Conservation (phyloP, 2,329 filamentous ascomycete genomes). For the Fusarium sp. region DNA sequence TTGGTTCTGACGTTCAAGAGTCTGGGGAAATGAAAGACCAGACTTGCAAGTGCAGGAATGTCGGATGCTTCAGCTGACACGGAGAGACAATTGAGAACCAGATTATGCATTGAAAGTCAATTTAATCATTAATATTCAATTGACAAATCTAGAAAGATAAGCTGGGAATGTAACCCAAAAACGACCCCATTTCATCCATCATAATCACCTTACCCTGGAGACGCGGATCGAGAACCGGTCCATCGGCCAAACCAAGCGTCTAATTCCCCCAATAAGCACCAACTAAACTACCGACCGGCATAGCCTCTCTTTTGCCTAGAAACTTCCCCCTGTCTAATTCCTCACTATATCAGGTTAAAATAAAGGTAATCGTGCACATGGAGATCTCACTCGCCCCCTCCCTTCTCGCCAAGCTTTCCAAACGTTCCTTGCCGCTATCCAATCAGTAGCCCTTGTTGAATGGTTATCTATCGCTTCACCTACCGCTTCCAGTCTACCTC, state of each 20-base stretch:
- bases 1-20: conserved; percentile 22
- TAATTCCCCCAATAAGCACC: conserved; percentile 9
- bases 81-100: neutral
- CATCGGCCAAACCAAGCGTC: neutral
- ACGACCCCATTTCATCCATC: neutral
- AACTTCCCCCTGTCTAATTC: neutral
- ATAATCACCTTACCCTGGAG: conserved; percentile 15
- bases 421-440: conserved; percentile 23
- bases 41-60: neutral
- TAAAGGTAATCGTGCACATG: neutral
- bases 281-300: neutral
- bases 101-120: neutral
- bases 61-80: too few relatives aligned
- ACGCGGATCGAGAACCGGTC: neutral
- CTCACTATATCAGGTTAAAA: conserved; percentile 1
- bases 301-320: neutral
- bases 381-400: conserved; percentile 15
- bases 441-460: conserved; percentile 17
- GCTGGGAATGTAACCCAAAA: neutral
- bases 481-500: conserved; percentile 28
- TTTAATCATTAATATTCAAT: neutral
- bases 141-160: neutral
- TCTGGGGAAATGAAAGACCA: neutral
- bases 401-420: conserved; percentile 14
- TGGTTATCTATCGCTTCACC: conserved; percentile 31